Percentiles rank a stretch among this genome's conserved stretches.
Conservation (phyloP, 176 grass and related monocot species). For the Oryza coarctata region DNA sequence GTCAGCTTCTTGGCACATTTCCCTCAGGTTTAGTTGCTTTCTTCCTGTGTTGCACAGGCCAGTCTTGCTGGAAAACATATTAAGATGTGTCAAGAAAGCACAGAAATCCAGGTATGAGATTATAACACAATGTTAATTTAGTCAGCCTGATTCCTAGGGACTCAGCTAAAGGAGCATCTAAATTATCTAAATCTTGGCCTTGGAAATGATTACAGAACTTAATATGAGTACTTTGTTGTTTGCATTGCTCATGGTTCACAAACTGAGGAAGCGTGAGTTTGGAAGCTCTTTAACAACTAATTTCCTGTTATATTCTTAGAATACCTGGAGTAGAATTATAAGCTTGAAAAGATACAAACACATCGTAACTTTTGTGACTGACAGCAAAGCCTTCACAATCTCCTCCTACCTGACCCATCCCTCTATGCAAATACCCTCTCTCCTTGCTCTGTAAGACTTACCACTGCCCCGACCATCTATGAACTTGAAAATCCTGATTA, state of each 20-base stretch:
- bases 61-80: constrained; percentile 66
- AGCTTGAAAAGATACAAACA: neutral
- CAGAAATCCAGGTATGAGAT: neutral
- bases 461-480: too few relatives aligned
- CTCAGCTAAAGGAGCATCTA: neutral
- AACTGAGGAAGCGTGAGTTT: neutral
- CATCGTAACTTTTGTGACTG: neutral
- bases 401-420: too few relatives aligned
- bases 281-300: constrained; percentile 14
- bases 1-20: neutral
- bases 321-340: neutral
- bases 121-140: constrained; percentile 1
- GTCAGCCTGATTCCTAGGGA: neutral
- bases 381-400: neutral
- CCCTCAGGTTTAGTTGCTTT: neutral
- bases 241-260: neutral
- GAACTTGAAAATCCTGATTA: neutral
- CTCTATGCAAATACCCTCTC: neutral
- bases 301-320: neutral
- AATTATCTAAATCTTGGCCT: neutral
- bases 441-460: neutral
- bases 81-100: neutral
- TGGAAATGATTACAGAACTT: neutral
- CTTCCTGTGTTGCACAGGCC: constrained; percentile 57
- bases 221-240: neutral